Percentiles rank a stretch among this genome's conserved stretches.
Conservation (phyloP, 2,329 filamentous ascomycete genomes). For the Dissoconium aciculare region DNA sequence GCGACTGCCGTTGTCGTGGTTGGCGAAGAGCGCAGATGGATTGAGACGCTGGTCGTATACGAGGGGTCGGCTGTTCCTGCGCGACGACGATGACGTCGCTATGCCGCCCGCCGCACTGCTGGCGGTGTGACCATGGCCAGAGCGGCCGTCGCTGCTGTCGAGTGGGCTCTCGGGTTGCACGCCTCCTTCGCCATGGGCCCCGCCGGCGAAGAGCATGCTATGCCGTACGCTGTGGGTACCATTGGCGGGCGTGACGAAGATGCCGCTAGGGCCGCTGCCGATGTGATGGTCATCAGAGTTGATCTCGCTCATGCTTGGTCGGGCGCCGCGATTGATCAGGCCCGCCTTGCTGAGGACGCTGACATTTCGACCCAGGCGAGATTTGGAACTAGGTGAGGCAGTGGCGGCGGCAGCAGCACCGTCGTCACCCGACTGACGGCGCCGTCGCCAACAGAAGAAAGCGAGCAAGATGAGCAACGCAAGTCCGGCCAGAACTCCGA, state of each 20-base stretch:
- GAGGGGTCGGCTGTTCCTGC: constrained; percentile 29
- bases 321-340: constrained; percentile 23
- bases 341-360: constrained; percentile 36
- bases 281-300: constrained; percentile 14
- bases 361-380: constrained; percentile 25
- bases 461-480: constrained; percentile 25
- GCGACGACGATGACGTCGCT: too few species aligned
- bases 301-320: constrained; percentile 17
- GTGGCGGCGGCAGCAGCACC: constrained; percentile 8
- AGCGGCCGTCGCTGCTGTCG: constrained; percentile 11
- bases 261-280: background rate
- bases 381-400: background rate
- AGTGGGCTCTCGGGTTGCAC: constrained; percentile 21
- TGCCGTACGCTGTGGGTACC: constrained; percentile 21
- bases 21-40: constrained; percentile 31
- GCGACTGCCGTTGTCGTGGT: constrained; percentile 30
- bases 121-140: constrained; percentile 11
- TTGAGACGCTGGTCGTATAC: constrained; percentile 36
- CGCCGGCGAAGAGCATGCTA: constrained; percentile 19
- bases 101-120: constrained; percentile 13
- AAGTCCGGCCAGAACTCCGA: constrained; percentile 27
- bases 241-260: constrained; percentile 6
- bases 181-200: constrained; percentile 12
- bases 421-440: constrained; percentile 12
- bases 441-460: constrained; percentile 28